Evolutionary conservation across 148 eudicot genomes (phyloP), one percentile per base, ranked within the genome.

Genomic region (Rhododendron griersonianum): DNA sequence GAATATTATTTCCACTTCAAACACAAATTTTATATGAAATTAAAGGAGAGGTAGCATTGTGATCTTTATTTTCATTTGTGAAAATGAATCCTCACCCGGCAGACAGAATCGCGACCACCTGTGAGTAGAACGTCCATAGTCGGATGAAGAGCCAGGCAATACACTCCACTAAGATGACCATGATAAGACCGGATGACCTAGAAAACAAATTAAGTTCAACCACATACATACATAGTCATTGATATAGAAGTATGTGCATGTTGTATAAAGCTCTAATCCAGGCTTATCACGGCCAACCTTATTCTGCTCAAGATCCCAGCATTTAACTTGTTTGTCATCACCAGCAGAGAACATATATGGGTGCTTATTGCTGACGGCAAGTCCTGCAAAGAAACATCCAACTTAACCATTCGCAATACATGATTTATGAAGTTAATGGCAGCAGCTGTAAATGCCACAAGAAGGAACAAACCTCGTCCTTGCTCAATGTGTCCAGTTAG

Each of bases 251-350:
- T 41, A 41, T 5, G 44, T 41, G 44, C 44, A 41, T 41, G 7
- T 5, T 41, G 45, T 11, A 82, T 33, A 63, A 37, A 79, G 48
- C 18, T 84, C 55, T 47, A 71, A 61, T 55, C 37, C 11, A 35
- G 11, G 69, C 69, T 61, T 61, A 61, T 10, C 87, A 1, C 11
- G 74, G 71, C 71, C 81, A 77, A 94, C 99, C 99, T 95, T 97
- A 86, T 97, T 97, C 88, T 97, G 99, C 89, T 97, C 99, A 57
- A 97, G 95, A 91, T 97, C 99, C 99, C 99, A 97, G 90, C 99
- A 97, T 90, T 97, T 97, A 67, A 97, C 99, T 93, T 90, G 92
- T 89, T 95, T 95, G 88, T 97, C 99, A 91, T 97, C 99, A 81
- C 99, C 98, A 41, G 45, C 45, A 5, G 45, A 41, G 45, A 41